A percentile compares a stretch with the other conserved stretches of the same genome.
phyloP scores from a whole-genome alignment of 2,329 filamentous ascomycete species.

The Lachnellula occidentalis region DNA sequence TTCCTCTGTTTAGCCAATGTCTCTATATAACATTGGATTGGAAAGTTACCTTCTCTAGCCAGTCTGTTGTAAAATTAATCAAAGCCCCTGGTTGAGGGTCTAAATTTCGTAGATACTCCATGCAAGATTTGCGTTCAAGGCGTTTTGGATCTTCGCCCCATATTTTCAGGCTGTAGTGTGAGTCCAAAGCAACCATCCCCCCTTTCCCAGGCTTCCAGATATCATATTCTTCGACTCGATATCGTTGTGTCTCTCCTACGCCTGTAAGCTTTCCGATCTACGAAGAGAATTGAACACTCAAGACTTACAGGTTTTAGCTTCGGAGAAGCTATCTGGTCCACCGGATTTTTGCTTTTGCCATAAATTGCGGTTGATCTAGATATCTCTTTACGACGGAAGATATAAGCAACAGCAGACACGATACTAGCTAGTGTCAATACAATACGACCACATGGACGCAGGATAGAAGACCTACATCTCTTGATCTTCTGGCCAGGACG shows the following conservation, averaged over 20 bases:
- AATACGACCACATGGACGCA: neutral
- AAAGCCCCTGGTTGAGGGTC: neutral
- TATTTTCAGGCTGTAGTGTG: neutral
- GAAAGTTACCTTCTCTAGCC: conserved; percentile 3
- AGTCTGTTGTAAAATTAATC: conserved; percentile 1
- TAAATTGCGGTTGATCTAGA: neutral
- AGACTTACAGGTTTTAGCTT: neutral
- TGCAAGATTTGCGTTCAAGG: neutral
- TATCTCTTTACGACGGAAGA: neutral
- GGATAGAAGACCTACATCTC: neutral
- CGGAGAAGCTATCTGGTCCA: neutral
- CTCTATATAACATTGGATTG: neutral
- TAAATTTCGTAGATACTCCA: neutral
- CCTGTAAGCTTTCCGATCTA: neutral
- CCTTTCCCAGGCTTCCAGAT: neutral
- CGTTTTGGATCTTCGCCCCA: conserved; percentile 1
- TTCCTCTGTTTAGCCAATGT: neutral
- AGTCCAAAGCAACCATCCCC: neutral
- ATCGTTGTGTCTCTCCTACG: neutral
- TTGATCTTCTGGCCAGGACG: neutral
- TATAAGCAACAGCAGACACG: neutral
- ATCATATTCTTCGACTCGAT: neutral
- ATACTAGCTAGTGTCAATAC: neutral
- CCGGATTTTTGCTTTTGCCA: neutral
- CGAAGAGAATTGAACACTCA: neutral